These are phyloP conservation scores for Aeschynomene evenia DNA, from an alignment of 306 rosid species.

Conservation along the genomic window DNA sequence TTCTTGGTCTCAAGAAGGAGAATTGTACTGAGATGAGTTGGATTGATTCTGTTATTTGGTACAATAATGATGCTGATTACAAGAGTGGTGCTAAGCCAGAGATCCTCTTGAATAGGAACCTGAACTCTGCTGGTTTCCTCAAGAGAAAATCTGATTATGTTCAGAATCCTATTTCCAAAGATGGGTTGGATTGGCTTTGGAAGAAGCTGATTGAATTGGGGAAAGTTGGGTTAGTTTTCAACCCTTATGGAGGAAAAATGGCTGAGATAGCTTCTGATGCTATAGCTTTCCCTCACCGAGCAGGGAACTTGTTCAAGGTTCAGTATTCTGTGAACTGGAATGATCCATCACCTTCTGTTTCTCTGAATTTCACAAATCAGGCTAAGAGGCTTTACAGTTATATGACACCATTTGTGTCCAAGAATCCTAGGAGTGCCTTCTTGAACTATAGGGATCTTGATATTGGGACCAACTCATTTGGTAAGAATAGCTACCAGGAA, in stretches of 20 bases:
- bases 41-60: constrained; percentile 46
- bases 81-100: constrained; percentile 28
- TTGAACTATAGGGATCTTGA: constrained; percentile 75
- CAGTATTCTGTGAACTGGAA: constrained; percentile 70
- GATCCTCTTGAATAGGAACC: constrained; percentile 32
- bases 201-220: constrained; percentile 41
- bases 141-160: constrained; percentile 52
- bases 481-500: constrained; percentile 40
- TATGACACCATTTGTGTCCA: constrained; percentile 78
- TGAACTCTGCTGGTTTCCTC: constrained; percentile 15
- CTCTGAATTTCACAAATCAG: constrained; percentile 7
- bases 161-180: constrained; percentile 31
- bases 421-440: constrained; percentile 46
- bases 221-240: constrained; percentile 40
- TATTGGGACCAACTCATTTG: constrained; percentile 52
- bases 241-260: constrained; percentile 52
- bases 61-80: background rate
- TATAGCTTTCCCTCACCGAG: constrained; percentile 73
- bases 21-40: constrained; percentile 38
- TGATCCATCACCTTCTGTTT: constrained; percentile 32
- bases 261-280: constrained; percentile 40
- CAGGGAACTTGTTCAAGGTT: constrained; percentile 62
- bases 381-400: constrained; percentile 47
- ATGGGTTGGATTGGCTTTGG: constrained; percentile 32
- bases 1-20: constrained; percentile 29